These are phyloP conservation scores for Penicillium cinerascens DNA, from an alignment of 495 filamentous ascomycete species.

Conservation along the genomic window DNA sequence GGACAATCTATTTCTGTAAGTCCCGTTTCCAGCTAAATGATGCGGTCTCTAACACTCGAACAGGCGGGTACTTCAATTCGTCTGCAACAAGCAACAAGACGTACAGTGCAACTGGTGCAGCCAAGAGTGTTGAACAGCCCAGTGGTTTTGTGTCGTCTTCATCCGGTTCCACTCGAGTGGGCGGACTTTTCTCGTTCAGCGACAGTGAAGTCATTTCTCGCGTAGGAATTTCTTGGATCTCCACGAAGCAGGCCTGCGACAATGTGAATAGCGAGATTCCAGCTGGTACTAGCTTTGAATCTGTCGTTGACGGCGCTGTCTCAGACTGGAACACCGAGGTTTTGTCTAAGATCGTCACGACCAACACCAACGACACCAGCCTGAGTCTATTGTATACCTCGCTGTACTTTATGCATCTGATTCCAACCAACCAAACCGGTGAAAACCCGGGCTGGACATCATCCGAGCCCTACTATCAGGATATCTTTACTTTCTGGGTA, in stretches of 20 bases:
- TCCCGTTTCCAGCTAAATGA: background rate
- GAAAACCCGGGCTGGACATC: constrained; percentile 69
- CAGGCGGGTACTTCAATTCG: constrained; percentile 56
- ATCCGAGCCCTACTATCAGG: constrained; percentile 56
- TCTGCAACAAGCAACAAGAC: constrained; percentile 33
- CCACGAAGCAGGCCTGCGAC: constrained; percentile 56
- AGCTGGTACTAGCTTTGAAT: constrained; percentile 36
- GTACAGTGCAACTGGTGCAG: constrained; percentile 27
- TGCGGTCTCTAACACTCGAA: background rate
- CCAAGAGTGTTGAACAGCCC: constrained; percentile 26
- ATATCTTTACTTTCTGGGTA: constrained; percentile 53
- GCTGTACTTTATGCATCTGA: constrained; percentile 65
- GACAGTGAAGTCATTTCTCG: constrained; percentile 50
- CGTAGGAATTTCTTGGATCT: constrained; percentile 71
- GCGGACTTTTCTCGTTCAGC: constrained; percentile 34
- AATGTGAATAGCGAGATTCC: constrained; percentile 61
- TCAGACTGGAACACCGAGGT: constrained; percentile 59
- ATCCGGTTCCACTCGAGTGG: constrained; percentile 28
- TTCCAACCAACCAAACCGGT: constrained; percentile 68
- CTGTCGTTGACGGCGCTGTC: constrained; percentile 47
- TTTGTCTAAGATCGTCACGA: constrained; percentile 59
- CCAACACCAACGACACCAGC: constrained; percentile 50
- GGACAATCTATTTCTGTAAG: constrained; percentile 66
- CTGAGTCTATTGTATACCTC: constrained; percentile 61
- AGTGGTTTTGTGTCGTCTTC: constrained; percentile 27